Evolutionary conservation across 305 asterid species (phyloP).

Genomic region (Fraxinus nigra): DNA sequence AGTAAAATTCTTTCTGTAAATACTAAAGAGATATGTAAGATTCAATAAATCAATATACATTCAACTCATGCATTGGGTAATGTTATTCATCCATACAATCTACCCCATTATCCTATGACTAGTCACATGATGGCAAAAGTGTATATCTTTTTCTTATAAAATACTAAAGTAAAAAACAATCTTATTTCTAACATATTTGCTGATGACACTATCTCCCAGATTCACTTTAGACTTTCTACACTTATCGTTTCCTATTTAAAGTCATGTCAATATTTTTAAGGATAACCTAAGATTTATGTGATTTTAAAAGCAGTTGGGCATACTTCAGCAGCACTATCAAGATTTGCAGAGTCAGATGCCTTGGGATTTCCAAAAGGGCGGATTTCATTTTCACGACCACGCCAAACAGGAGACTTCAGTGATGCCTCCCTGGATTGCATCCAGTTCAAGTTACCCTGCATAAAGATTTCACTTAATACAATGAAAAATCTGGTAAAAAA

Average conservation of each 20-base stretch:
- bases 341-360: constrained; percentile 99
- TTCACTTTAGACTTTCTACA: constrained; percentile 1
- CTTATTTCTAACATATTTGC: not conserved
- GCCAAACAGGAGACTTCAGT: constrained; percentile 93
- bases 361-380: constrained; percentile 95
- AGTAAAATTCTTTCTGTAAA: not conserved
- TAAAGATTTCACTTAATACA: constrained; percentile 26
- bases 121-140: constrained; percentile 5
- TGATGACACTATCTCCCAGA: not conserved
- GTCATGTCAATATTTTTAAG: constrained; percentile 5
- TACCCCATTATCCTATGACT: constrained; percentile 4
- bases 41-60: not conserved
- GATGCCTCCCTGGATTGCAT: constrained; percentile 98
- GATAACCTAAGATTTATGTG: constrained; percentile 11
- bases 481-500: constrained; percentile 20
- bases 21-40: not conserved
- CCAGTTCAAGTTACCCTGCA: constrained; percentile 99
- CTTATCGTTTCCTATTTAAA: not conserved
- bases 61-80: not conserved
- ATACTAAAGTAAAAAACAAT: not conserved
- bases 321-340: constrained; percentile 98
- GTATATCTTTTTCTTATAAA: not conserved
- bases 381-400: constrained; percentile 91
- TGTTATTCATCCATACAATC: not conserved
- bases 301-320: constrained; percentile 26